phyloP scores from a whole-genome alignment of 139 green algal species.

The Gonium pectorale region DNA sequence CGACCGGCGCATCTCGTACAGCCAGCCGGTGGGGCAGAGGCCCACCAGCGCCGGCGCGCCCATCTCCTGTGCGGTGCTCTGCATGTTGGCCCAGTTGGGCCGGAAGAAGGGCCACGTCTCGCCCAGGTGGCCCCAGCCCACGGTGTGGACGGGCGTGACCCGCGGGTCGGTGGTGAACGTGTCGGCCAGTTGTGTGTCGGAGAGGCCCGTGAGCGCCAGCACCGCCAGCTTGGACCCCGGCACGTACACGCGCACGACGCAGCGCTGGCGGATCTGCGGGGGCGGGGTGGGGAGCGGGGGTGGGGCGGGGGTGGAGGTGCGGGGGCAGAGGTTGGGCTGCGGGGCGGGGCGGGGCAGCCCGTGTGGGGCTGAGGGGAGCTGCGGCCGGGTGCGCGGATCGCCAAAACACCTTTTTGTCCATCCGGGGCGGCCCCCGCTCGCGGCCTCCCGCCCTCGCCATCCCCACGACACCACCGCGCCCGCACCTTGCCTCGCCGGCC shows the following conservation, averaged over 20 bases:
- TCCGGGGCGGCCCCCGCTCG: too few species aligned
- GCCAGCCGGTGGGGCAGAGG: slow-evolving; percentile 93
- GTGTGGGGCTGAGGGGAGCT: too few species aligned
- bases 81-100: slow-evolving; percentile 89
- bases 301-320: too few species aligned
- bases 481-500: too few species aligned
- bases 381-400: too few species aligned
- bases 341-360: too few species aligned
- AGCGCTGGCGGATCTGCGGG: slow-evolving; percentile 58
- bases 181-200: slow-evolving; percentile 43
- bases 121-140: slow-evolving; percentile 73
- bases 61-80: slow-evolving; percentile 57
- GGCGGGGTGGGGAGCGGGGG: too few species aligned
- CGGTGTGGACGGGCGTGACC: slow-evolving; percentile 38
- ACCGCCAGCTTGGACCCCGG: slow-evolving; percentile 71
- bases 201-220: slow-evolving; percentile 65
- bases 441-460: too few species aligned
- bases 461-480: too few species aligned
- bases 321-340: not conserved
- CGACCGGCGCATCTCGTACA: slow-evolving; percentile 75
- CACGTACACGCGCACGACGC: slow-evolving; percentile 66
- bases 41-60: slow-evolving; percentile 70
- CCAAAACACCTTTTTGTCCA: too few species aligned
- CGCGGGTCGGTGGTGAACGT: slow-evolving; percentile 70
- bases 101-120: slow-evolving; percentile 91